Conservation (phyloP, 1,284 basidiomycete species). For the Boletellus dicymbophilus region DNA sequence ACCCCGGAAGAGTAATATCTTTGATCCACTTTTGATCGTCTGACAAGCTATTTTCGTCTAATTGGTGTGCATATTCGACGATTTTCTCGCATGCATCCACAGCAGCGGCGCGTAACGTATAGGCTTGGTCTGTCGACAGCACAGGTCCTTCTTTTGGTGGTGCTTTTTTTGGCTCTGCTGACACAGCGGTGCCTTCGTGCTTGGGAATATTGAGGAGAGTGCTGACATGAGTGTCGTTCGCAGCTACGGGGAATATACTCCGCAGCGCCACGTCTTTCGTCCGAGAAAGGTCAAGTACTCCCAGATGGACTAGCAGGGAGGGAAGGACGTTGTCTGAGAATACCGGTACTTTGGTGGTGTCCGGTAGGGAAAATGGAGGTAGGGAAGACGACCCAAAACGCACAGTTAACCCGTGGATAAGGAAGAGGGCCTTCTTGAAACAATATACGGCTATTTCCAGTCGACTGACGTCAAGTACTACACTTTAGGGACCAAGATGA, state of each 20-base stretch:
- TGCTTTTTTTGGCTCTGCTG: constrained; percentile 21
- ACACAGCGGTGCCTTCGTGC: constrained; percentile 9
- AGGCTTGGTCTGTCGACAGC: constrained; percentile 63
- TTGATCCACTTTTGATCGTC: constrained; percentile 50
- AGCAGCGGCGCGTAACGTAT: constrained; percentile 77
- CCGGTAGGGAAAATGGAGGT: constrained; percentile 61
- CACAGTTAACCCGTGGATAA: constrained; percentile 68
- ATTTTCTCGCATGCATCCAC: constrained; percentile 77
- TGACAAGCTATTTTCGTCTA: constrained; percentile 37
- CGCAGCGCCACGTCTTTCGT: constrained; percentile 41
- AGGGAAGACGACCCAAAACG: constrained; percentile 58
- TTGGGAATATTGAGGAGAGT: constrained; percentile 39
- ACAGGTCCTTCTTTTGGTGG: constrained; percentile 62
- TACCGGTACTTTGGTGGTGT: constrained; percentile 63
- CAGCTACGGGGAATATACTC: constrained; percentile 46
- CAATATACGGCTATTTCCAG: constrained; percentile 67
- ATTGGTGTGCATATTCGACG: constrained; percentile 49
- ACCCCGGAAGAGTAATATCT: constrained; percentile 55
- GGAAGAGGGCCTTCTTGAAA: constrained; percentile 88
- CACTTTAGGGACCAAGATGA: constrained; percentile 8
- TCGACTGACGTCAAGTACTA: constrained; percentile 3
- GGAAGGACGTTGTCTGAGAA: constrained; percentile 90
- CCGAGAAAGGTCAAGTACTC: constrained; percentile 66
- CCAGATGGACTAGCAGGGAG: constrained; percentile 77
- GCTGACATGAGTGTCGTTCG: constrained; percentile 38